These are phyloP conservation scores for Ascochyta pisi DNA, from an alignment of 2,329 filamentous ascomycete species.

Conservation along the genomic window DNA sequence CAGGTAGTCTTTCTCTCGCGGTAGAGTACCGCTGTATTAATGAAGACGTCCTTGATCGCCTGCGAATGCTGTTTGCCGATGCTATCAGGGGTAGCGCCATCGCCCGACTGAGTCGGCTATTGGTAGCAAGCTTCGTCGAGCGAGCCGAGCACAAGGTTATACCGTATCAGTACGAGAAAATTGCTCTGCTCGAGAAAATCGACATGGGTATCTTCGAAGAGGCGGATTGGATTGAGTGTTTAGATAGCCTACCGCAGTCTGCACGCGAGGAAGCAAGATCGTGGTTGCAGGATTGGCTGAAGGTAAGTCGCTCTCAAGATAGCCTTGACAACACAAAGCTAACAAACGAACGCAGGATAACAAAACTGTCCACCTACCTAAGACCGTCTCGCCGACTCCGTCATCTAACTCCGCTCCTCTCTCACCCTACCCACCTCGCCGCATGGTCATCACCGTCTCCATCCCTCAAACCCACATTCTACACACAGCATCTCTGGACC, in stretches of 20 bases:
- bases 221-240: slow-evolving; percentile 61
- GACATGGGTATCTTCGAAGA: slow-evolving; percentile 60
- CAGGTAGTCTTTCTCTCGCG: slow-evolving; percentile 65
- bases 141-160: slow-evolving; percentile 56
- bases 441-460: slow-evolving; percentile 87
- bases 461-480: slow-evolving; percentile 83
- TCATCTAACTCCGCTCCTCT: slow-evolving; percentile 27
- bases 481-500: slow-evolving; percentile 74
- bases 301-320: slow-evolving; percentile 47
- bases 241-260: slow-evolving; percentile 58
- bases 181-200: slow-evolving; percentile 61
- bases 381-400: slow-evolving; percentile 6
- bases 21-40: slow-evolving; percentile 79
- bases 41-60: slow-evolving; percentile 68
- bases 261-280: slow-evolving; percentile 53
- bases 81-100: slow-evolving; percentile 58
- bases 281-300: slow-evolving; percentile 66
- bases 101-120: slow-evolving; percentile 55
- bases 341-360: slow-evolving; percentile 32
- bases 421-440: slow-evolving; percentile 57
- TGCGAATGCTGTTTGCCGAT: slow-evolving; percentile 55
- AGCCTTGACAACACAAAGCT: slow-evolving; percentile 14
- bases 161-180: slow-evolving; percentile 59
- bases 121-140: slow-evolving; percentile 59
- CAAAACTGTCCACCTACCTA: slow-evolving; percentile 31